Evolutionary conservation across 1,139 yeast genomes (phyloP), one percentile per base, ranked within the genome.

Genomic region (Pichia terricola): DNA sequence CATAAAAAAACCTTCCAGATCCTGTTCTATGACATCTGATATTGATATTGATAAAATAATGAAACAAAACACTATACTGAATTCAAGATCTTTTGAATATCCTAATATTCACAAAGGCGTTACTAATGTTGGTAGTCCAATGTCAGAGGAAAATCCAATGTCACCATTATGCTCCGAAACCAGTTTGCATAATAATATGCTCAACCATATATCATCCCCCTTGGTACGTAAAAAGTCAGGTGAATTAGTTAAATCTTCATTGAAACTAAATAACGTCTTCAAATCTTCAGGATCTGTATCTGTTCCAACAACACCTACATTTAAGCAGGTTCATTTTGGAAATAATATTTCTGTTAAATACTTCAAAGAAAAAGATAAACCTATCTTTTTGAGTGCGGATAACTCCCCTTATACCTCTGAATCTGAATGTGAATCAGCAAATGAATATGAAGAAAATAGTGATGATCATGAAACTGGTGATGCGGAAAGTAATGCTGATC

Each of bases 251-350:
- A 83, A 84, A 57, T 77, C 89, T 4, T 79, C 86, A 26, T 67
- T 86, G 44, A 81, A 81, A 57, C 61, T 68, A 45, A 72, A 64
- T 50, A 59, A 61, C 40, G 28, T 37, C 10, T 65, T 75, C 35
- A 47, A 49, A 11, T 63, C 81, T 36, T 69, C 77, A 28, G 45
- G 47, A 4, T 42, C 52, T 2, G 69, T 70, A 50, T 79, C 88
- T 9, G 69, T 83, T 56, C 95, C 95, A 0, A 62, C 83, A 1
- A 81, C 94, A 4, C 65, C 65, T 7, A 75, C 83, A 2, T 75
- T 70, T 43, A 86, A 86, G 56, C 81, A 72, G 56, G 95, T 86
- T n/a, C 95, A 84, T 65, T 86, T 86, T 61, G 64, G 63, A 22
- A 54, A 51, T 11, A 87, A 85, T 43, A 77, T 69, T 44, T 88